Conservation (phyloP, 1,284 basidiomycete genomes). For the Rhodotorula sp. region DNA sequence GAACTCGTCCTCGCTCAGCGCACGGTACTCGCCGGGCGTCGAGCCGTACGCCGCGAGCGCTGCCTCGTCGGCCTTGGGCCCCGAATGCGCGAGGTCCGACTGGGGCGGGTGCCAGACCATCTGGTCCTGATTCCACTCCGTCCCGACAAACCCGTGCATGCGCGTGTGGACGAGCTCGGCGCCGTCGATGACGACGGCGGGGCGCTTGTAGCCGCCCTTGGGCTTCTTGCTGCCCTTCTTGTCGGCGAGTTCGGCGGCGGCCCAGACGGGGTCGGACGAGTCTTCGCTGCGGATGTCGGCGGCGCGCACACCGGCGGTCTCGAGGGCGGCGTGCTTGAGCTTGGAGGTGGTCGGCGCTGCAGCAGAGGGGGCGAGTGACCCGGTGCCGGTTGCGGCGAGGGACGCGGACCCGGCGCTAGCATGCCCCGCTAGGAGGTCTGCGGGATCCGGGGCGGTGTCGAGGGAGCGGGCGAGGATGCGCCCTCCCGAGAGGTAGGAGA, state of each 20-base stretch:
- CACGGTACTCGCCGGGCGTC: slow-evolving; percentile 1
- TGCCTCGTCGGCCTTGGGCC: neutral
- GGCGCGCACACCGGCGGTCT: slow-evolving; percentile 40
- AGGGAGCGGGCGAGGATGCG: neutral
- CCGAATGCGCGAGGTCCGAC: slow-evolving; percentile 30
- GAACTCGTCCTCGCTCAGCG: slow-evolving; percentile 45
- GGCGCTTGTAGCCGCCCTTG: slow-evolving; percentile 24
- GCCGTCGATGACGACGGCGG: slow-evolving; percentile 28
- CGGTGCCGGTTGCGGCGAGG: neutral
- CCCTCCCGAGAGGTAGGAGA: slow-evolving; percentile 15
- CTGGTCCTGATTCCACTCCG: slow-evolving; percentile 43
- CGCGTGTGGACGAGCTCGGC: slow-evolving; percentile 29
- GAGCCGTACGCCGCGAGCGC: slow-evolving; percentile 3
- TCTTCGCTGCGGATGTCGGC: slow-evolving; percentile 41
- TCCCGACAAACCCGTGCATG: slow-evolving; percentile 37
- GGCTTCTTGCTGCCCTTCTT: slow-evolving; percentile 35
- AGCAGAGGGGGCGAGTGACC: neutral
- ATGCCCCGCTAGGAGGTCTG: neutral
- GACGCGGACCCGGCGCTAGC: neutral
- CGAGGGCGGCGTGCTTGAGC: slow-evolving; percentile 36
- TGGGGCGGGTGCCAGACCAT: slow-evolving; percentile 43
- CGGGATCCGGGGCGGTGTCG: neutral
- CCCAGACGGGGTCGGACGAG: slow-evolving; percentile 37
- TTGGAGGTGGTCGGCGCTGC: slow-evolving; percentile 12
- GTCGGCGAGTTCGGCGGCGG: slow-evolving; percentile 32